Percentiles rank a stretch among this genome's conserved stretches.
These are phyloP conservation scores for Candida takata DNA, from an alignment of 805 yeast genomes.

Conservation along the genomic window DNA sequence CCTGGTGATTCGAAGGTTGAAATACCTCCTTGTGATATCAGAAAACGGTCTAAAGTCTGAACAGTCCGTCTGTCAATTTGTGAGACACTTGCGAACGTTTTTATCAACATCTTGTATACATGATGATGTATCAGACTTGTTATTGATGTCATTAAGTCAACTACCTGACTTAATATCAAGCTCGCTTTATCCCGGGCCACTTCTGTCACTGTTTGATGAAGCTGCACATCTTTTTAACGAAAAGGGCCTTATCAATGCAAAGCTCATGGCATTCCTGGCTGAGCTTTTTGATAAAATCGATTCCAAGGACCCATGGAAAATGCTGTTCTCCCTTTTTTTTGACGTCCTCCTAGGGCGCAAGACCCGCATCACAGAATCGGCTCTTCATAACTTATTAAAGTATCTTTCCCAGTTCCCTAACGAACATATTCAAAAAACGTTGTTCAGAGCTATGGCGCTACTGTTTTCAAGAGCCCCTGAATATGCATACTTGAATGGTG, in stretches of 20 bases:
- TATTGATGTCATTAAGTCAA: slow-evolving; percentile 16
- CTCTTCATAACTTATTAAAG: slow-evolving; percentile 8
- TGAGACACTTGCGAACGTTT: slow-evolving; percentile 5
- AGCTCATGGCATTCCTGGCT: slow-evolving; percentile 1
- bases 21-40: slow-evolving; percentile 29
- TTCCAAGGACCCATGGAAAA: slow-evolving; percentile 10
- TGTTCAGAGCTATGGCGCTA: slow-evolving; percentile 11
- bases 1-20: slow-evolving; percentile 30
- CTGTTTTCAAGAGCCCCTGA: slow-evolving; percentile 8
- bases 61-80: neutral
- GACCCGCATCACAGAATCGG: slow-evolving; percentile 2
- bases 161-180: slow-evolving; percentile 1
- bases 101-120: slow-evolving; percentile 15
- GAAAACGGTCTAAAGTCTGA: slow-evolving; percentile 9
- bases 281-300: slow-evolving; percentile 1
- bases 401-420: slow-evolving; percentile 6
- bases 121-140: slow-evolving; percentile 24
- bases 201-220: slow-evolving; percentile 20
- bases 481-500: slow-evolving; percentile 3
- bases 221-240: slow-evolving; percentile 4
- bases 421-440: slow-evolving; percentile 1
- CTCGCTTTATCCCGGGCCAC: slow-evolving; percentile 6
- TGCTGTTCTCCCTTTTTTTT: slow-evolving; percentile 8
- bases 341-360: slow-evolving; percentile 4
- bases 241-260: neutral